phyloP scores from a whole-genome alignment of 2,329 filamentous ascomycete species.

The Arthrinium phaeospermum region DNA sequence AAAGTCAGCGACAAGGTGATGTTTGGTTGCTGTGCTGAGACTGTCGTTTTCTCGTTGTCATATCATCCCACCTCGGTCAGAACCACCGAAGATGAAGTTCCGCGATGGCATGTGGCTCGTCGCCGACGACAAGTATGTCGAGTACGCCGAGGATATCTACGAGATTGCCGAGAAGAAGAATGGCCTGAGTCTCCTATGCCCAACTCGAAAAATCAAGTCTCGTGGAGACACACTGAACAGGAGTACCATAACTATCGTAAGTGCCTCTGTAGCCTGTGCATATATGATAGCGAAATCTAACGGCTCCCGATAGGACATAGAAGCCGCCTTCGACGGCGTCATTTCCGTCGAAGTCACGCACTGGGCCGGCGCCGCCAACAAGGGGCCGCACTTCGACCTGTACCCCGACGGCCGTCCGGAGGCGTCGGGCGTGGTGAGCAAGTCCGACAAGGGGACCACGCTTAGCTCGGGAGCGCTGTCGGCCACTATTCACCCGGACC shows the following conservation, averaged over 20 bases:
- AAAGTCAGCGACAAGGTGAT: background rate
- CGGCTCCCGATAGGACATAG: constrained; percentile 49
- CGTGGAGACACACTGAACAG: constrained; percentile 63
- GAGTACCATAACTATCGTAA: constrained; percentile 57
- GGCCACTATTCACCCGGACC: constrained; percentile 54
- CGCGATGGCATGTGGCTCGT: constrained; percentile 72
- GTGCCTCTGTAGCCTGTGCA: background rate
- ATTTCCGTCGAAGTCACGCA: constrained; percentile 65
- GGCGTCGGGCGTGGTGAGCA: constrained; percentile 46
- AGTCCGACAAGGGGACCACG: constrained; percentile 51
- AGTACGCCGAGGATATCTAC: constrained; percentile 71
- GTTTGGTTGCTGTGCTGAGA: background rate
- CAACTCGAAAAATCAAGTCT: constrained; percentile 58
- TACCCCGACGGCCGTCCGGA: constrained; percentile 57
- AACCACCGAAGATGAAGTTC: constrained; percentile 58
- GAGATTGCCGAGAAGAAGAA: constrained; percentile 54
- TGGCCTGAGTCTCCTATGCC: constrained; percentile 61
- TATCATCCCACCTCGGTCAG: background rate
- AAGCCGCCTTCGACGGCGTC: constrained; percentile 63
- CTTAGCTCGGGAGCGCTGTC: constrained; percentile 57
- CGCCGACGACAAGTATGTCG: constrained; percentile 63
- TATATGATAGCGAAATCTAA: background rate
- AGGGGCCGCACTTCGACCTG: constrained; percentile 63
- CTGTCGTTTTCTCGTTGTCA: background rate
- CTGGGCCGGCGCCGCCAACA: constrained; percentile 57